Base-by-base conservation (phyloP, 306 rosid genomes). In the Sicyos baderoa region DNA sequence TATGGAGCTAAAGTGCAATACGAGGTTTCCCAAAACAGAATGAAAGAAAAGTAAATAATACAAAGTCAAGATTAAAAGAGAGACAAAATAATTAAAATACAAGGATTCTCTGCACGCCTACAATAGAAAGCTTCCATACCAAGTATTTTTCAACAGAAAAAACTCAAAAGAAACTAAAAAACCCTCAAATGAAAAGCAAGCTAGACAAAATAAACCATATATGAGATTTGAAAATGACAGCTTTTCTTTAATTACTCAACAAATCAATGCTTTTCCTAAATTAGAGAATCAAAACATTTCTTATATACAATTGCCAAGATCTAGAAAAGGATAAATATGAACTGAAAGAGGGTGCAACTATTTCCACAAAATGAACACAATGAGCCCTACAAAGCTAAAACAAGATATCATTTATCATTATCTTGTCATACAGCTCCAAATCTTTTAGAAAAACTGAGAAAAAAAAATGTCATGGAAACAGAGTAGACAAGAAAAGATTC, bases 21-120 rank as follows among this genome's bases (percentile, higher is more conserved):
- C 42, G 47, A 66, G 71, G 47, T 66, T 66, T 66, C 71, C 55
- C 40, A 45, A 23, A 66, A 66, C 54, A 66, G 40, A 47, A 66
- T 44, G 70, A 53, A 66, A 47, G 19, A 45, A 45, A 66, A 66
- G 71, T 45, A 45, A 66, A 66, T 44, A 13, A 42, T 22, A 14
- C 17, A 9, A 66, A 44, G 71, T 47, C 37, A 22, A 66, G 23
- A 66, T 45, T 44, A n/a, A 44, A 12, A 66, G 37, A 66, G 37
- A 44, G 51, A 47, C 51, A 65, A 66, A 21, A 44, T 66, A 66
- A 66, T 66, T 66, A 40, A 8, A 8, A 66, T 6, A 47, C 54
- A 45, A 22, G 29, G 71, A 7, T 66, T 66, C 71, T 6, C 21
- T 48, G 40, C 71, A 66, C 71, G 71, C 71, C 54, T 44, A 47